Percentiles rank a stretch among this genome's conserved stretches.
Conservation (phyloP, 768 basidiomycete genomes). For the Hygrophorus russula region DNA sequence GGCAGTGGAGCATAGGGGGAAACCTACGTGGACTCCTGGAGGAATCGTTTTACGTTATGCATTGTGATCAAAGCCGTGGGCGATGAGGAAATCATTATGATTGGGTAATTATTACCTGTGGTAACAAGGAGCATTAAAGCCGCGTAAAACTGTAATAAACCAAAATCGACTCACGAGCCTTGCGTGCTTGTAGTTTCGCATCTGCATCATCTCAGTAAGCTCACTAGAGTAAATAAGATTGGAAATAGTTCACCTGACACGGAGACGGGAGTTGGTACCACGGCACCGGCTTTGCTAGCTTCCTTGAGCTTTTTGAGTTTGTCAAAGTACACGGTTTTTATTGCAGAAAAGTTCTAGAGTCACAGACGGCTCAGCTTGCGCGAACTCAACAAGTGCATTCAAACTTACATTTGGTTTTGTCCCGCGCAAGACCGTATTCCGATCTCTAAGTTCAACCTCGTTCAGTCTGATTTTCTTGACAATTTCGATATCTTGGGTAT, state of each 20-base stretch:
- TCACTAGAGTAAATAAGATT: not conserved
- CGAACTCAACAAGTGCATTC: not conserved
- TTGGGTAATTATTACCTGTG: conserved; percentile 71
- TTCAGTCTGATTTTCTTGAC: conserved; percentile 76
- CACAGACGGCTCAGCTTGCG: not conserved
- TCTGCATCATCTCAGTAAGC: conserved; percentile 21
- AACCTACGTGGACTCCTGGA: conserved; percentile 77
- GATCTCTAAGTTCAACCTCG: conserved; percentile 73
- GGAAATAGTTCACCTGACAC: conserved; percentile 22
- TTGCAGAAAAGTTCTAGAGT: conserved; percentile 69
- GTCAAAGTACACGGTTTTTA: conserved; percentile 56
- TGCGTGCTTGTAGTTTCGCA: conserved; percentile 52
- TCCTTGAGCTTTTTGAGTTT: conserved; percentile 75
- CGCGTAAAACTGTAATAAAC: not conserved
- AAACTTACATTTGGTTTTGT: conserved; percentile 68
- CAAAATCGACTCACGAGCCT: conserved; percentile 43
- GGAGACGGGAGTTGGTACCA: conserved; percentile 21
- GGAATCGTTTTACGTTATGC: conserved; percentile 91
- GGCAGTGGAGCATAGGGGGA: not conserved
- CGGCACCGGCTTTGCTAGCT: conserved; percentile 38
- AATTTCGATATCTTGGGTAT: conserved; percentile 66
- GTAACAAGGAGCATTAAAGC: not conserved
- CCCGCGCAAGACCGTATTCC: conserved; percentile 76
- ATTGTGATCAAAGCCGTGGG: conserved; percentile 94
- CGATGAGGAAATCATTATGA: conserved; percentile 95